Evolutionary conservation across 2,329 filamentous ascomycete genomes (phyloP).

Genomic region (Daldinia sp.): DNA sequence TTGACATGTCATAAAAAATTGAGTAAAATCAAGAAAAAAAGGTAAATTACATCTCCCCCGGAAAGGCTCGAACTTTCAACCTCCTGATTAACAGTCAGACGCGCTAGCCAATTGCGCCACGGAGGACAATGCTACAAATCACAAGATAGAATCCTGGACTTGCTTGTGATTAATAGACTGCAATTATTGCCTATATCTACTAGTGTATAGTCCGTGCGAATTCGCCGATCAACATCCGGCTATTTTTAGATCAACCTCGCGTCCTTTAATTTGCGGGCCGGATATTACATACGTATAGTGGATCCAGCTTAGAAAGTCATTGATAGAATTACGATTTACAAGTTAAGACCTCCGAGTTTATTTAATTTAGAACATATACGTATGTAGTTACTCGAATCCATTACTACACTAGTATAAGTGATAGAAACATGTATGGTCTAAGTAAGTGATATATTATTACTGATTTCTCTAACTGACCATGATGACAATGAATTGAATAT

Average conservation of each 20-base stretch:
- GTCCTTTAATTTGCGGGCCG: neutral
- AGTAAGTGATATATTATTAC: too few relatives aligned
- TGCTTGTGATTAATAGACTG: neutral
- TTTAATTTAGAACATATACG: too few relatives aligned
- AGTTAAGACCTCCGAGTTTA: too few relatives aligned
- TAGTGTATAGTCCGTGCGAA: neutral
- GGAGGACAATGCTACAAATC: conserved; percentile 34
- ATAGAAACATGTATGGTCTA: too few relatives aligned
- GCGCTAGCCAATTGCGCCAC: conserved; percentile 66
- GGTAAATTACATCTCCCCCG: conserved; percentile 18
- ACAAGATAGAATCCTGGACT: neutral
- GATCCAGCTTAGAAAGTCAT: too few relatives aligned
- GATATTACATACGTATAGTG: too few relatives aligned
- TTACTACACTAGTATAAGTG: too few relatives aligned
- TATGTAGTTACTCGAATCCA: too few relatives aligned
- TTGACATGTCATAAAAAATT: too few relatives aligned
- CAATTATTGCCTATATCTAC: neutral
- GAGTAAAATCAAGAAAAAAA: neutral
- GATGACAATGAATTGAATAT: too few relatives aligned
- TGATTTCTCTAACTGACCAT: too few relatives aligned
- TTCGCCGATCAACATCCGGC: neutral
- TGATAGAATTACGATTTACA: too few relatives aligned
- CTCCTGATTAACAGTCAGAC: conserved; percentile 62
- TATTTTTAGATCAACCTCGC: neutral
- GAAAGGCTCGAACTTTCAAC: conserved; percentile 32